Conservation (phyloP, 2,329 filamentous ascomycete species). For the Diaporthe aspalathi region DNA sequence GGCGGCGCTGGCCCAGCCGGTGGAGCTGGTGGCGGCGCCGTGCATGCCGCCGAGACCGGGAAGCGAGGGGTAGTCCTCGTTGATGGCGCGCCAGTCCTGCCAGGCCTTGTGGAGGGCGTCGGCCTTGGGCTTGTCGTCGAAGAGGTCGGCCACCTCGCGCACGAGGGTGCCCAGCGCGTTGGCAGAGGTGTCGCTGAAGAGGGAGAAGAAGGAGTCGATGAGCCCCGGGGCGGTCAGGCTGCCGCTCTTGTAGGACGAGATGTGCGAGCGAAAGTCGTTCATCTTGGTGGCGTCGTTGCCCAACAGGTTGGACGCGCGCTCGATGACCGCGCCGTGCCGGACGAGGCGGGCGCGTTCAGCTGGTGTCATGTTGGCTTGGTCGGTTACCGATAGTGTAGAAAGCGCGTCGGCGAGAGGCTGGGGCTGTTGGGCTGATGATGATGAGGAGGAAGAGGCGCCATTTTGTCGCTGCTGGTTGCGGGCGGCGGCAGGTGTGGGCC, state of each 20-base stretch:
- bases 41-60: conserved; percentile 79
- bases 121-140: conserved; percentile 82
- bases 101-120: conserved; percentile 83
- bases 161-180: conserved; percentile 88
- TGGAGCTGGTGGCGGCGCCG: conserved; percentile 66
- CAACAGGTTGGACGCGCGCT: conserved; percentile 84
- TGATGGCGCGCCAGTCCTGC: conserved; percentile 96
- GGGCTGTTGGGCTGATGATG: conserved; percentile 40
- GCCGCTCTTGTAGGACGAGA: conserved; percentile 81
- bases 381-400: conserved; percentile 63
- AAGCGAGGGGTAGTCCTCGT: conserved; percentile 92
- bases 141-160: conserved; percentile 91
- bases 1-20: conserved; percentile 71
- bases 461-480: conserved; percentile 28
- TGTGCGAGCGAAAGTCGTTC: conserved; percentile 78
- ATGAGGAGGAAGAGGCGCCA: conserved; percentile 36
- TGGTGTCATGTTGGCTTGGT: conserved; percentile 68
- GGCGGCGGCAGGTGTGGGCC: conserved; percentile 38
- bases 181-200: conserved; percentile 83
- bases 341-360: conserved; percentile 85
- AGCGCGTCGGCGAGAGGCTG: conserved; percentile 53
- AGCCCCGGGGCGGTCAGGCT: conserved; percentile 79
- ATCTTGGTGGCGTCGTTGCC: conserved; percentile 82
- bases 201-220: conserved; percentile 86
- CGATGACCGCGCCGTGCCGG: conserved; percentile 85